Evolutionary conservation across 2,329 filamentous ascomycete genomes (phyloP), one percentile per base, ranked within the genome.

Genomic region (Scedosporium boydii): DNA sequence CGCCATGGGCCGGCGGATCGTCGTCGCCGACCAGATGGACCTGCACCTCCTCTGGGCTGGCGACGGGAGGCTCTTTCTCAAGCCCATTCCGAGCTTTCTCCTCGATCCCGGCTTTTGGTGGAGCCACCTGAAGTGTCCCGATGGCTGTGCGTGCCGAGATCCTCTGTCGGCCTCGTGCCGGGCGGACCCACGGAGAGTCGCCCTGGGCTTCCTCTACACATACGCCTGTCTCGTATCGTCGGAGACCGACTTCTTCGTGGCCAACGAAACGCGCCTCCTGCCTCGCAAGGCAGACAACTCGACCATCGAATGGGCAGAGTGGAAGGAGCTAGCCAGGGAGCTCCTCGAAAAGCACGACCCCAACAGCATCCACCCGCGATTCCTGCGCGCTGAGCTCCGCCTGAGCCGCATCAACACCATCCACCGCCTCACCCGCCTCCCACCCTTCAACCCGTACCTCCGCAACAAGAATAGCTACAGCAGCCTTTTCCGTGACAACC

Each of bases 401-500:
- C 29, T 34, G 29, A 1, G 1, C 29, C 29, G 29, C 29, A 34
- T 34, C 29, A 34, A 34, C 29, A 3, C 29, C 29, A 34, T 34
- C 29, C 29, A 34, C 29, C 29, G 29, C 29, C 29, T 34, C 29
- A 34, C 29, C 29, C 29, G 29, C 29, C 29, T 34, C 29, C 29
- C 29, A 2, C 29, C 29, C 29, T 6, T 34, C 29, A 34, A 34
- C 29, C 29, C 29, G 29, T 34, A 34, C 29, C 29, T 34, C 29
- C 29, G 29, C 29, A 3, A 3, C 29, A 9, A 6, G 29, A 34
- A 34, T 34, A 9, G 3, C 53, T 56, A 56, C 53, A 16, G 27
- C 14, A 34, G 14, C 27, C n/a, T 56, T 10, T 26, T 78, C 42
- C 65, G 69, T 34, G 69, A 74, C 27, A 77, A 78, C 62, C 71